phyloP scores from a whole-genome alignment of 202 grass and related monocot species.

The Panicum virgatum region DNA sequence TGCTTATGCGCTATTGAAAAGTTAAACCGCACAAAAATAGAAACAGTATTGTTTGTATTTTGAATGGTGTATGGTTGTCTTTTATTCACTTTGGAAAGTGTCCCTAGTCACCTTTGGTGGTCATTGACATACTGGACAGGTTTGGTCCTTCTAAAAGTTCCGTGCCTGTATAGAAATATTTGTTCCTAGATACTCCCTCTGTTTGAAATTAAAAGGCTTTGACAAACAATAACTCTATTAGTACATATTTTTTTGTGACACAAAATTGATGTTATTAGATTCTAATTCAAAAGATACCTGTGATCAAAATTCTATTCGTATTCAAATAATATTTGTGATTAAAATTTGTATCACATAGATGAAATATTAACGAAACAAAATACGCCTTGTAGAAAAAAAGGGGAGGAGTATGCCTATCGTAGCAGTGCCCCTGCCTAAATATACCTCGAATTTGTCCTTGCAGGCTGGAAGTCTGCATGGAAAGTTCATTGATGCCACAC shows the following conservation, averaged over 20 bases:
- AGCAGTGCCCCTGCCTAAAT: neutral
- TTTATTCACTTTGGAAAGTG: slow-evolving; percentile 5
- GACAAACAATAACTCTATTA: neutral
- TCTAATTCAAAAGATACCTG: neutral
- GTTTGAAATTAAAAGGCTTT: neutral
- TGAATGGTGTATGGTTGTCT: neutral
- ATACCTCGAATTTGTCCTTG: slow-evolving; percentile 12
- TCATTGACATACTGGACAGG: neutral
- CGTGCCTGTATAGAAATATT: neutral
- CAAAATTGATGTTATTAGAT: neutral
- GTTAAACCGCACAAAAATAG: neutral
- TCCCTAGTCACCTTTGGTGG: neutral
- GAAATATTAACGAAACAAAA: neutral
- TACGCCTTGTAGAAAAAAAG: neutral
- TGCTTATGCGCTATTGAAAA: neutral
- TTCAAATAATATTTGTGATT: neutral
- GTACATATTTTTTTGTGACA: neutral
- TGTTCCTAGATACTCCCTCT: neutral
- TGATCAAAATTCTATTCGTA: neutral
- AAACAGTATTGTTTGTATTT: neutral
- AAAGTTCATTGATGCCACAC: slow-evolving; percentile 83
- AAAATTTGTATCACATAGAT: neutral
- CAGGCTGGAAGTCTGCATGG: slow-evolving; percentile 88
- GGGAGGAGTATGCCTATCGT: neutral
- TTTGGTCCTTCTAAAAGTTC: slow-evolving; percentile 11